phyloP scores from a whole-genome alignment of 768 basidiomycete genomes.

The Suillus spraguei region DNA sequence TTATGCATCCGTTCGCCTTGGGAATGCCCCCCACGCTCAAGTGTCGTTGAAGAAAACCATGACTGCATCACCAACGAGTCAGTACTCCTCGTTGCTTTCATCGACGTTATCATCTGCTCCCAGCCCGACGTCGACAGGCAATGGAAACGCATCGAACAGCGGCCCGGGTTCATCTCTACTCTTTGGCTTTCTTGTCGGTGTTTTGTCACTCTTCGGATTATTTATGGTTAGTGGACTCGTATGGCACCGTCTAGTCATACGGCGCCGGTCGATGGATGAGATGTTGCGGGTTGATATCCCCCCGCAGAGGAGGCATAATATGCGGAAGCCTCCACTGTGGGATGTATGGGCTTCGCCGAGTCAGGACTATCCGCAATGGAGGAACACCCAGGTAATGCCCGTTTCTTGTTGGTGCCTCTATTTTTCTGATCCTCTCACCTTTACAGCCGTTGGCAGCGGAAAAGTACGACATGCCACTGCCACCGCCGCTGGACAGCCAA shows the following conservation, averaged over 20 bases:
- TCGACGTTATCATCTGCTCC: conserved; percentile 10
- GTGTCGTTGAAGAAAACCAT: conserved; percentile 18
- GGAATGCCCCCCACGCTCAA: conserved; percentile 15
- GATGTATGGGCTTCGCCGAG: conserved; percentile 21
- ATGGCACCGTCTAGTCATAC: conserved; percentile 35
- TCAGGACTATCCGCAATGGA: conserved; percentile 16
- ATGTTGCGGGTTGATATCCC: conserved; percentile 14
- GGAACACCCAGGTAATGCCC: conserved; percentile 24
- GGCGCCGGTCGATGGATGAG: conserved; percentile 31
- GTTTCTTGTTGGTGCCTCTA: conserved; percentile 22
- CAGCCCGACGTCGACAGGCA: background rate
- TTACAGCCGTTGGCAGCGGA: conserved; percentile 29
- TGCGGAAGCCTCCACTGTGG: conserved; percentile 26
- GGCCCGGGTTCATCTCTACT: conserved; percentile 28
- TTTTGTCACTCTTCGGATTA: conserved; percentile 32
- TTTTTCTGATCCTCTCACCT: conserved; percentile 1
- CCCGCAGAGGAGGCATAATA: background rate
- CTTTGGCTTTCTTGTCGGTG: conserved; percentile 35
- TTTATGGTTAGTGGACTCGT: conserved; percentile 33
- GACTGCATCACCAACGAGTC: conserved; percentile 20
- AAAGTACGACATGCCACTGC: conserved; percentile 8
- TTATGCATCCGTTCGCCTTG: conserved; percentile 15
- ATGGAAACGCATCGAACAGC: background rate
- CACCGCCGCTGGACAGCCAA: conserved; percentile 8
- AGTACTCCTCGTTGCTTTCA: conserved; percentile 7